phyloP scores from a whole-genome alignment of 768 basidiomycete genomes.

The Vararia minispora region DNA sequence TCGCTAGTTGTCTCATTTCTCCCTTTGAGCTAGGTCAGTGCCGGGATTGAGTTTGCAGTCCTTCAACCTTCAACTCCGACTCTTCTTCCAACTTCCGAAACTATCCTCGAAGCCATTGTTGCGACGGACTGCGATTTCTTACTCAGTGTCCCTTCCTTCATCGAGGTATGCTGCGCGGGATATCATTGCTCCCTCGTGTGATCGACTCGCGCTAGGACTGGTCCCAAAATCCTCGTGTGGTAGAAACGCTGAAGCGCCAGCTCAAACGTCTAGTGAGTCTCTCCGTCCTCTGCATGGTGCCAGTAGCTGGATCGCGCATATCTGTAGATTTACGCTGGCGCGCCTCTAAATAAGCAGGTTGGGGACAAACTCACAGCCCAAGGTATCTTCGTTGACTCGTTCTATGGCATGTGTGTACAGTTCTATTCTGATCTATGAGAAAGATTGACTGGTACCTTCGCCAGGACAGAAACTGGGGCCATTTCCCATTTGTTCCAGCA shows the following conservation, averaged over 20 bases:
- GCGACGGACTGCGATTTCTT: slow-evolving; percentile 16
- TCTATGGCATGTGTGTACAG: slow-evolving; percentile 3
- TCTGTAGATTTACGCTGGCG: slow-evolving; percentile 1
- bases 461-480: not conserved
- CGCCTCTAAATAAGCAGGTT: slow-evolving; percentile 1
- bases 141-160: slow-evolving; percentile 20
- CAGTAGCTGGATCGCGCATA: not conserved
- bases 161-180: slow-evolving; percentile 17
- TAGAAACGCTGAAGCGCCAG: slow-evolving; percentile 7
- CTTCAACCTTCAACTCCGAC: slow-evolving; percentile 19
- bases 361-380: not conserved
- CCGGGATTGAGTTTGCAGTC: slow-evolving; percentile 16
- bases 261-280: not conserved
- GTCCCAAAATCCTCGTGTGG: slow-evolving; percentile 16
- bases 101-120: slow-evolving; percentile 13
- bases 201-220: slow-evolving; percentile 16
- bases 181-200: not conserved
- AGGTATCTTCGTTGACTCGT: not conserved
- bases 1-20: not conserved
- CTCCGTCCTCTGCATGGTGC: not conserved
- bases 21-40: slow-evolving; percentile 11
- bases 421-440: too few relatives aligned
- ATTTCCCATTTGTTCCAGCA: not conserved
- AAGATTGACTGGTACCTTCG: not conserved
- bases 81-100: slow-evolving; percentile 17